These are phyloP conservation scores for Penicillium herquei DNA, from an alignment of 495 filamentous ascomycete species.

Conservation along the genomic window DNA sequence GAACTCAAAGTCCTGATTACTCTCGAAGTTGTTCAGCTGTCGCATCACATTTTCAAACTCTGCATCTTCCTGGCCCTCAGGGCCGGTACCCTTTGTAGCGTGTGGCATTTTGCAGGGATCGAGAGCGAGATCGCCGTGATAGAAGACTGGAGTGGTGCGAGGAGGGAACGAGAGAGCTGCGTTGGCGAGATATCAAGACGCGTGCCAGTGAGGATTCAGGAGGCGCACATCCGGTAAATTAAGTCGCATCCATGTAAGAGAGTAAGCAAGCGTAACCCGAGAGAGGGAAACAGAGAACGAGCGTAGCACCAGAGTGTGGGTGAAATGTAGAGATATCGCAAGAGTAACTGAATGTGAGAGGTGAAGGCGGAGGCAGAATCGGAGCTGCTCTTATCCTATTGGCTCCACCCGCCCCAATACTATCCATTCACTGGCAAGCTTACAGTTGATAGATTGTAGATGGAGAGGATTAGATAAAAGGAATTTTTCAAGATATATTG, in stretches of 20 bases:
- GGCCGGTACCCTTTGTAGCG: slow-evolving; percentile 35
- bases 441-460: no score
- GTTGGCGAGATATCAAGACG: background rate
- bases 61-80: slow-evolving; percentile 38
- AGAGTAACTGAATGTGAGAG: background rate
- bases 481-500: no score
- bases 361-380: background rate
- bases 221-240: background rate
- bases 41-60: slow-evolving; percentile 52
- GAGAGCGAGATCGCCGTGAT: background rate
- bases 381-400: background rate
- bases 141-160: background rate
- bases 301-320: background rate
- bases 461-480: no score
- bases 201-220: background rate
- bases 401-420: background rate
- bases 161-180: background rate
- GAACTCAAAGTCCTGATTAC: slow-evolving; percentile 42
- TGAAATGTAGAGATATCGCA: background rate
- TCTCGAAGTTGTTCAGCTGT: slow-evolving; percentile 45
- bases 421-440: no score
- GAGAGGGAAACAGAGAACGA: no score
- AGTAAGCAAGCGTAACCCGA: no score
- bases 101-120: slow-evolving; percentile 38
- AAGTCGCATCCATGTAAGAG: background rate